A percentile compares a stretch with the other conserved stretches of the same genome.
These are phyloP conservation scores for Hygrocybe coccinea DNA, from an alignment of 768 basidiomycete genomes.

Conservation along the genomic window DNA sequence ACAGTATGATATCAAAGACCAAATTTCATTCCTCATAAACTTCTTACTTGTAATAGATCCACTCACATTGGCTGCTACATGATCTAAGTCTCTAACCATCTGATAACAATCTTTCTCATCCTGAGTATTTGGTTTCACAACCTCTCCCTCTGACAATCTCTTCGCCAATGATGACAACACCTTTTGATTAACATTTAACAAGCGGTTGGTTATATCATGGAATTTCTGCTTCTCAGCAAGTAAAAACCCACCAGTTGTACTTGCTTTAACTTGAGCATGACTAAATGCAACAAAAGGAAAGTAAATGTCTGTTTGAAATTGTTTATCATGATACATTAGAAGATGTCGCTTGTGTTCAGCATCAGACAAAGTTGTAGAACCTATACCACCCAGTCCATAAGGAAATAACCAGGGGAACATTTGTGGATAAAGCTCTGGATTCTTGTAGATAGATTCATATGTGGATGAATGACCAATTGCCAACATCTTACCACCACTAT, in stretches of 20 bases:
- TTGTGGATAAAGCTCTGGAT: constrained; percentile 25
- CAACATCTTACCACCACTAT: constrained; percentile 14
- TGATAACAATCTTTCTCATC: constrained; percentile 33
- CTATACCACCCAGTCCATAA: constrained; percentile 23
- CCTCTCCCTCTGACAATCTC: constrained; percentile 21
- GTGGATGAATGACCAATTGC: constrained; percentile 15
- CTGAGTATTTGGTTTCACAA: constrained; percentile 22
- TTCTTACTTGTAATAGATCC: constrained; percentile 26
- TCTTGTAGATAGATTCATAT: constrained; percentile 21
- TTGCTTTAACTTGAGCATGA: constrained; percentile 34
- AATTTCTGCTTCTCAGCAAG: constrained; percentile 25
- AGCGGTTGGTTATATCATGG: constrained; percentile 17
- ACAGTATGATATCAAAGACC: constrained; percentile 16
- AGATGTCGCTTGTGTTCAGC: constrained; percentile 20
- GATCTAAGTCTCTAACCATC: constrained; percentile 32
- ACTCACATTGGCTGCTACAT: constrained; percentile 27
- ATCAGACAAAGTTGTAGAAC: constrained; percentile 14
- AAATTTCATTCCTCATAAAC: constrained; percentile 23
- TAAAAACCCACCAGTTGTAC: constrained; percentile 25
- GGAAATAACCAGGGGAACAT: constrained; percentile 36
- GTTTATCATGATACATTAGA: constrained; percentile 37
- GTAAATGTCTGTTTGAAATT: constrained; percentile 33
- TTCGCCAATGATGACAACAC: constrained; percentile 17
- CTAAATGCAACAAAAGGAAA: constrained; percentile 39
- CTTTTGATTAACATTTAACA: constrained; percentile 20